Base-by-base conservation (phyloP, 2,329 filamentous ascomycete genomes). In the Ascosphaera apis region DNA sequence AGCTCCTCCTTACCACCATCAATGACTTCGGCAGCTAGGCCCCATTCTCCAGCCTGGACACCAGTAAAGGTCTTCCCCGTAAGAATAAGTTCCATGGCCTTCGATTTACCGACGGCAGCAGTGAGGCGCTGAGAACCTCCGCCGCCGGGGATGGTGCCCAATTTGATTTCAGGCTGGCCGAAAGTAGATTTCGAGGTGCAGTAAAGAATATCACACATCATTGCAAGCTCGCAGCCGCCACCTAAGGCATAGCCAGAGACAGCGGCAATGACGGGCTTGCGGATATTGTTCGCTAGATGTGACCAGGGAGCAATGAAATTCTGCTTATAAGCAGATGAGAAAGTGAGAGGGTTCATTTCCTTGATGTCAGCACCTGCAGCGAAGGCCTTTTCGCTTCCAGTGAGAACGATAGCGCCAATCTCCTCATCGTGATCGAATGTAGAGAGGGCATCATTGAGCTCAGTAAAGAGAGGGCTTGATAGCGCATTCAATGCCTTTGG, bases 281-380 rank as follows among this genome's bases (percentile, higher is more conserved):
- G 91, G 54, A 95, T 66, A 42, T 71, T 65, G 15, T 75, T 81
- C 17, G 82, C 78, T 33, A 93, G 69, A 42, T 77, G 67, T 4
- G 83, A 92, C 88, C 88, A 98, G 7, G 73, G 73, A 53, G 92
- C 83, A 56, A 98, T 95, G 57, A 98, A 98, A 52, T 91, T 81
- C 45, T 64, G 72, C 34, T 72, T 78, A 62, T 93, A 95, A 28
- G 88, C 86, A 44, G 76, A 64, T 42, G 79, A 70, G 60, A 98
- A 98, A 37, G 76, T 84, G 28, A 93, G 71, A 41, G 82, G 75
- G 19, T 82, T 79, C 88, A 98, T 98, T 60, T 98, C 88, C 59
- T 95, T 95, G 63, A 98, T 98, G 57, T 98, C 88, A 41, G 88
- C 88, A 36, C 88, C 88, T 32, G 88, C 86, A 19, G 86, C 86